Conservation (phyloP, 2,329 filamentous ascomycete species). For the Tolypocladium guangdongense region DNA sequence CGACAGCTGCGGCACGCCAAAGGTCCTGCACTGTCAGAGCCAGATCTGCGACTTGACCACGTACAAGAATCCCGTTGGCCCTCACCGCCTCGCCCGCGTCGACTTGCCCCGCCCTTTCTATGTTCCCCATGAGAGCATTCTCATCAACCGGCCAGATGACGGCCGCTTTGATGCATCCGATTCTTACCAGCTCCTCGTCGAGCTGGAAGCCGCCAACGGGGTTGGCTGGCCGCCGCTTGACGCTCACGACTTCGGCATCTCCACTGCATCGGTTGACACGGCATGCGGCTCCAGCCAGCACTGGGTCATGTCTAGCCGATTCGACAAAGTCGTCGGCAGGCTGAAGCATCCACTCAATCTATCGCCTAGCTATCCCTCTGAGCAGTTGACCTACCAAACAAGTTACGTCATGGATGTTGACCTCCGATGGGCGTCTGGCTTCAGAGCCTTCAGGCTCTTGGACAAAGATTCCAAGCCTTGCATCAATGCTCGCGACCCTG, state of each 20-base stretch:
- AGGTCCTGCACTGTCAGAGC: conserved; percentile 41
- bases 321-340: conserved; percentile 30
- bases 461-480: conserved; percentile 33
- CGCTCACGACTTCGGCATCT: conserved; percentile 19
- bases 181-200: conserved; percentile 37
- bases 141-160: conserved; percentile 36
- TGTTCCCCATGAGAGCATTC: conserved; percentile 40
- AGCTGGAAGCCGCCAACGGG: conserved; percentile 39
- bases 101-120: conserved; percentile 38
- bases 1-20: conserved; percentile 21
- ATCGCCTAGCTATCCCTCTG: conserved; percentile 12
- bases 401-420: conserved; percentile 39
- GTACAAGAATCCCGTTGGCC: conserved; percentile 35
- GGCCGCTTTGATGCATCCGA: conserved; percentile 36
- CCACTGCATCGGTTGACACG: conserved; percentile 7
- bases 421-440: conserved; percentile 33
- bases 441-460: conserved; percentile 20
- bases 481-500: conserved; percentile 29
- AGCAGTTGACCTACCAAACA: conserved; percentile 20
- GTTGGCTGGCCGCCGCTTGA: conserved; percentile 42
- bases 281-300: conserved; percentile 12
- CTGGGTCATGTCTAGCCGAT: conserved; percentile 30
- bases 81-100: conserved; percentile 35
- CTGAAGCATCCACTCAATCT: conserved; percentile 24
- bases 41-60: conserved; percentile 42